Conservation (phyloP, 2,329 filamentous ascomycete genomes). For the Colletotrichum liaoningense region DNA sequence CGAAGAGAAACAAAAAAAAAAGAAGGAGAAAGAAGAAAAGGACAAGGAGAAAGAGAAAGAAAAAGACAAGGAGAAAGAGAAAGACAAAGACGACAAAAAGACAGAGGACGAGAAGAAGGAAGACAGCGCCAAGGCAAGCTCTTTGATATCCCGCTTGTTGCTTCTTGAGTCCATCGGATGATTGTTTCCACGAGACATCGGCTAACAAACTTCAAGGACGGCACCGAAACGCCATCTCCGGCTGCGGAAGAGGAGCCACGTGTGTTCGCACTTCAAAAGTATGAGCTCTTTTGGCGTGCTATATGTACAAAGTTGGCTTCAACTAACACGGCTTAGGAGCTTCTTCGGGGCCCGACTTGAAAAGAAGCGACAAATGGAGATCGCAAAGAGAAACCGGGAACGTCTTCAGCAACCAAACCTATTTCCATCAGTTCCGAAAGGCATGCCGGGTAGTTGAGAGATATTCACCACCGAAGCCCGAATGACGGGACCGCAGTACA, state of each 20-base stretch:
- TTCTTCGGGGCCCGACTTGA: conserved; percentile 90
- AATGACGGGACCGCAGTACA: background rate
- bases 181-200: background rate
- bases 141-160: background rate
- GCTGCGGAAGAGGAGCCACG: conserved; percentile 76
- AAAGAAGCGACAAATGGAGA: conserved; percentile 81
- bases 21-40: conserved; percentile 75
- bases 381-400: conserved; percentile 84
- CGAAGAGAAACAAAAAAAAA: conserved; percentile 76
- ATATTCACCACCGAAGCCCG: background rate
- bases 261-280: conserved; percentile 70
- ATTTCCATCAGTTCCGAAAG: conserved; percentile 87
- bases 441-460: conserved; percentile 52
- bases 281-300: background rate
- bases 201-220: conserved; percentile 55
- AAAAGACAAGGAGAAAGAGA: conserved; percentile 57
- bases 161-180: background rate
- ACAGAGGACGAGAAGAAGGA: conserved; percentile 49
- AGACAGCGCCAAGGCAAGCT: conserved; percentile 41
- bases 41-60: conserved; percentile 63
- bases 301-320: no score
- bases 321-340: conserved; percentile 54
- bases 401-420: conserved; percentile 80
- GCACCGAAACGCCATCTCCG: conserved; percentile 46
- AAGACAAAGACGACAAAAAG: conserved; percentile 56